Evolutionary conservation across 768 basidiomycete genomes (phyloP), one percentile per base, ranked within the genome.

Genomic region (Tylopilus felleus): DNA sequence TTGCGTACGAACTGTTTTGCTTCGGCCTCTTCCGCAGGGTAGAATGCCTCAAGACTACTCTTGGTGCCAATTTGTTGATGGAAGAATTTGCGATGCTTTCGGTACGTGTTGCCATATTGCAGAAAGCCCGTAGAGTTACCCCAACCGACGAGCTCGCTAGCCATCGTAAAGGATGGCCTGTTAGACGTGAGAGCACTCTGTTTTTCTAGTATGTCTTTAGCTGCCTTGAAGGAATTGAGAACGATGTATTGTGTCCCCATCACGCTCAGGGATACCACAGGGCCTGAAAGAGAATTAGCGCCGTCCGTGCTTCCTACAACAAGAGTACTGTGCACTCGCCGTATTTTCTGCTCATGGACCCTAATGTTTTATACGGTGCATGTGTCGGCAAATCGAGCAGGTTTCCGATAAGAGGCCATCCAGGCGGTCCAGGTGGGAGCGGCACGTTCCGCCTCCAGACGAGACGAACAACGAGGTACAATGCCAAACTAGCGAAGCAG

Each of bases 301-400:
- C 46, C 1, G 17, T 3, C 6, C 8, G 5, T 19, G 35, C 22
- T 54, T 48, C n/a, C 46, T 21, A n/a, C 52, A 42, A 29, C 19
- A 41, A 6, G 16, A 19, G 10, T 28, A 17, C 5, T 28, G 36
- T 27, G 31, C 35, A 64, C 73, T 53, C 60, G 77, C 82, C 83
- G 58, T 75, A 83, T 62, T 66, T 67, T 53, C 79, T 72, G 46
- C 16, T 21, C 49, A 59, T 29, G 35, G 70, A 68, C 13, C 75
- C 72, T 54, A 80, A 81, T 0, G 77, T 79, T 14, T 77, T 52
- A 78, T 80, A 83, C 53, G 79, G 77, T 44, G 73, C 69, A 43
- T 74, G 72, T 16, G 67, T 67, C 27, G 81, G 82, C 75, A 84
- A 78, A 57, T 83, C 80, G 21, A 81, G 63, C 5, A 80, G 59